Percentiles rank a stretch among this genome's conserved stretches.
These are phyloP conservation scores for Fonsecaea nubica DNA, from an alignment of 2,329 filamentous ascomycete species.

Conservation along the genomic window DNA sequence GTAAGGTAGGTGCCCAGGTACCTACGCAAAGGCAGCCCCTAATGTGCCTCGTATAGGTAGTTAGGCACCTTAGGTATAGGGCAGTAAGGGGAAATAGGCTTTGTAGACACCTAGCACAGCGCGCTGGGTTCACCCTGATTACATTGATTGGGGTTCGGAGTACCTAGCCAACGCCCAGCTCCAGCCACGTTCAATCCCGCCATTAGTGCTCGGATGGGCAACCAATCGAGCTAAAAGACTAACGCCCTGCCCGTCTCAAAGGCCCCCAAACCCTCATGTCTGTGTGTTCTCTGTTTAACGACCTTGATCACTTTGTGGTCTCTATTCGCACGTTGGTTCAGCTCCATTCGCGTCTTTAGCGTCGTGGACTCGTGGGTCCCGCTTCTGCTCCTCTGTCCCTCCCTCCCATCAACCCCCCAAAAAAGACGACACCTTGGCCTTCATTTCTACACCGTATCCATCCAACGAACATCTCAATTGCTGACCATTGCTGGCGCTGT, in stretches of 20 bases:
- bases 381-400: conserved; percentile 3
- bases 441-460: conserved; percentile 20
- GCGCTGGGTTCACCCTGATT: background rate
- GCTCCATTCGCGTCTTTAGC: conserved; percentile 21
- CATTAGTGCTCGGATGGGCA: conserved; percentile 15
- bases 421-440: conserved; percentile 23
- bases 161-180: background rate
- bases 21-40: no score
- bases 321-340: conserved; percentile 7
- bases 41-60: no score
- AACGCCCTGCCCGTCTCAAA: conserved; percentile 17
- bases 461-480: conserved; percentile 13
- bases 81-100: no score
- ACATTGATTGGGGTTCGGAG: background rate
- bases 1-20: no score
- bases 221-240: conserved; percentile 8
- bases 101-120: background rate
- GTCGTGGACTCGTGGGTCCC: background rate
- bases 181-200: conserved; percentile 14
- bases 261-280: background rate
- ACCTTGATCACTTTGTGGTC: conserved; percentile 3
- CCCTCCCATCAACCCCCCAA: conserved; percentile 4
- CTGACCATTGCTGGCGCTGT: conserved; percentile 9
- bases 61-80: background rate
- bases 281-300: background rate